Base-by-base conservation (phyloP, 2,329 filamentous ascomycete species). In the Ophiocordyceps camponoti-leonardi region DNA sequence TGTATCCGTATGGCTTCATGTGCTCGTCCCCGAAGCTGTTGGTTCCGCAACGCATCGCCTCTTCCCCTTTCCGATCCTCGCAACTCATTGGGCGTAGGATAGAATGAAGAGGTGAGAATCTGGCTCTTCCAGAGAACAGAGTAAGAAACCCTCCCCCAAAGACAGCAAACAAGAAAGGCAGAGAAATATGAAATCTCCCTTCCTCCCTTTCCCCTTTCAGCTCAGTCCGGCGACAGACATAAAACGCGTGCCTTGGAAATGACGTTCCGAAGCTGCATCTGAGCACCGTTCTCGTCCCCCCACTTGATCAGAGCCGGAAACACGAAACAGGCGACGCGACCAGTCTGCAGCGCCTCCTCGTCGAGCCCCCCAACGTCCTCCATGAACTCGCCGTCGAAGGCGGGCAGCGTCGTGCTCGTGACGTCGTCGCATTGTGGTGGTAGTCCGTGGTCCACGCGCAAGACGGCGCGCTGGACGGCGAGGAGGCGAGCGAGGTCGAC, bases 221-320 rank as follows among this genome's bases (percentile, higher is more conserved):
- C 37, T 18, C n/a, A 30, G 3, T 44, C 43, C 53, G 35, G 56
- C 54, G 53, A 72, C 68, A 10, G 68, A 64, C 78, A 81, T 43
- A 82, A 60, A 6, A 83, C 79, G 52, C 72, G 73, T n/a, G 77
- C 75, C 60, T 81, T 83, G 48, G 72, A 65, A 50, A 83, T 73
- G 42, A 82, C 68, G 55, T 82, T 83, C 40, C 68, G 67, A 49
- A 75, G 72, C 54, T 81, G 72, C 52, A 73, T 59, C 49, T 78
- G 71, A 37, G 71, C 69, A 22, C 79, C 79, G 49, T 70, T 73
- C 61, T 81, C 78, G 56, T 82, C 77, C 6, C 79, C 79, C 20
- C 67, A 63, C 61, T 83, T 83, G 47, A 77, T 64, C 20, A 83
- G 67, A 7, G 73, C 74, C 1, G 79, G 79, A 46, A 81, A 83